Base-by-base conservation (phyloP, 2,329 filamentous ascomycete genomes). In the Zasmidium cellare region DNA sequence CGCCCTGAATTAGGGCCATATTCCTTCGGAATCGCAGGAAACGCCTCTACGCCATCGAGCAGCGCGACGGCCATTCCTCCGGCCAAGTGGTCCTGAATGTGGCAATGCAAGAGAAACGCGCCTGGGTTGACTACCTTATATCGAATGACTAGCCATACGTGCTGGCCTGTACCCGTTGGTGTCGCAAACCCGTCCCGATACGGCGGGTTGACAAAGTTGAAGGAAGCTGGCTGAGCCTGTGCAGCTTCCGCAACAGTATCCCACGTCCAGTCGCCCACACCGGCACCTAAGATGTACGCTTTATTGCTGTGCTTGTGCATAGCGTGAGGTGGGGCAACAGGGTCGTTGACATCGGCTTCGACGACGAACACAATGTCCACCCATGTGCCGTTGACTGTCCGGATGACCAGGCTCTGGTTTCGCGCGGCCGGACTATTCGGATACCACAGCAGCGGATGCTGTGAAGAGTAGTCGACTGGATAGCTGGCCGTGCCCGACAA, bases 251-350 rank as follows among this genome's bases (percentile, higher is more conserved):
- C 46, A 9, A 48, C 46, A 48, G 18, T 7, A 1, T 67, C 69
- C 76, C 81, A 87, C 12, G 74, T 77, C 67, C 83, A 88, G 1
- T 51, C 23, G 1, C 71, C 72, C 12, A 62, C 52, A 1, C 84
- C 85, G 0, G 72, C 57, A 1, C 85, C 85, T 28, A 88, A 77
- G 19, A 80, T 72, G 64, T 78, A 87, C 72, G 82, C 84, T 67
- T 84, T 85, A 64, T 81, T 84, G 48, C 81, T 80, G 71, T 88
- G 85, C 74, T 87, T 87, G 76, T 88, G 85, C 52, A 88, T 82
- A 0, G 84, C 82, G 58, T 88, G 85, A 6, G 25, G 6, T 6
- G 11, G 11, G 25, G 6, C 25, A 11, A 6, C 6, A 11, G 11
- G 5, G 25, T 28, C 25, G 25, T 11, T 11, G 11, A 9, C 81